Percentiles rank a stretch among this genome's conserved stretches.
Evolutionary conservation across 164 flowering plant species (phyloP).

Genomic region (Chloranthus sessilifolius): DNA sequence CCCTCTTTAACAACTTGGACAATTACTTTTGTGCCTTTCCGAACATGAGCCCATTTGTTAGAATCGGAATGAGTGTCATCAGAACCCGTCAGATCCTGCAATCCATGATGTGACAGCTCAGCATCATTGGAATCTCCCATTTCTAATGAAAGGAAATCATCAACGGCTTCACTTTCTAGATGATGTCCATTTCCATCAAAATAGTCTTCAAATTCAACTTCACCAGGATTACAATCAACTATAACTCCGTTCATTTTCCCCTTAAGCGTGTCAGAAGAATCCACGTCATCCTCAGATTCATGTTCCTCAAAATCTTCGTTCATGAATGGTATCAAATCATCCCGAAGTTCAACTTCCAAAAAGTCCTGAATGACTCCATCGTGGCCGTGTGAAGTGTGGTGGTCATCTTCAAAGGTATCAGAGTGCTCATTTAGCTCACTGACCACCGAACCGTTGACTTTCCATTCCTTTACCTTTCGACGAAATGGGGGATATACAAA

Average conservation of each 20-base stretch:
- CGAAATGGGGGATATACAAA: slow-evolving; percentile 68
- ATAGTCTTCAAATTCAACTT: slow-evolving; percentile 31
- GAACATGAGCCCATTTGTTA: slow-evolving; percentile 65
- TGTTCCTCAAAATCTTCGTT: slow-evolving; percentile 51
- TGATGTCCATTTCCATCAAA: slow-evolving; percentile 30
- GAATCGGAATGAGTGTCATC: slow-evolving; percentile 11
- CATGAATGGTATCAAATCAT: slow-evolving; percentile 25
- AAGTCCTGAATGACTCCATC: slow-evolving; percentile 27
- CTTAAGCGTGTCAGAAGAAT: slow-evolving; percentile 31
- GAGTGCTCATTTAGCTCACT: slow-evolving; percentile 20
- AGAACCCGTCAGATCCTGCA: slow-evolving; percentile 22
- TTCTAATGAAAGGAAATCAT: slow-evolving; percentile 19
- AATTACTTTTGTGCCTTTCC: slow-evolving; percentile 77
- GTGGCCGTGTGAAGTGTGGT: slow-evolving; percentile 18
- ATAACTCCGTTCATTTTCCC: slow-evolving; percentile 43
- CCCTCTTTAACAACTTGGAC: slow-evolving; percentile 99
- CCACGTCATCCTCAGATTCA: slow-evolving; percentile 44
- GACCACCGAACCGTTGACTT: slow-evolving; percentile 22
- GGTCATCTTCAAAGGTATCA: slow-evolving; percentile 19
- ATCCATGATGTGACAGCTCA: slow-evolving; percentile 16
- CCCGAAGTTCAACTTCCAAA: slow-evolving; percentile 33
- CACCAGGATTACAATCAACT: slow-evolving; percentile 29
- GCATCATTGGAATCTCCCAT: slow-evolving; percentile 21
- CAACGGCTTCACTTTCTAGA: slow-evolving; percentile 20
- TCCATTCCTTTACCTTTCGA: slow-evolving; percentile 24